Base-by-base conservation (phyloP, 768 basidiomycete species). In the Leccinum rimulosum region DNA sequence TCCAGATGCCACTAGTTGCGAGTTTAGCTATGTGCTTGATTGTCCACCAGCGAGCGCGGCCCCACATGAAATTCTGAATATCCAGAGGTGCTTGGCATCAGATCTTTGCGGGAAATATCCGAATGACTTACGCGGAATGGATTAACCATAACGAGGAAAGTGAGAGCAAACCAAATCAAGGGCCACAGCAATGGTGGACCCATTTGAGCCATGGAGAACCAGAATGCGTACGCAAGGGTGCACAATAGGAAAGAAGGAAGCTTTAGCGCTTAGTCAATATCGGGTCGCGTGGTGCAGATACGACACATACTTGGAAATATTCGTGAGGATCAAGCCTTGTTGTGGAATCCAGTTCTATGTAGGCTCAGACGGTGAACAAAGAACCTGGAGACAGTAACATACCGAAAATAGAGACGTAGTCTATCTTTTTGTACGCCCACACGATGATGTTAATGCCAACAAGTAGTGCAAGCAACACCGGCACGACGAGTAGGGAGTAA, bases 361-460 rank as follows among this genome's bases (percentile, higher is more conserved):
- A 12, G 10, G 28, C 17, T 7, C 7, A 59, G 35, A 12, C 4
- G 11, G 6, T 0, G n/a, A 50, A 33, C 12, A n/a, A 11, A n/a
- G 6, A n/a, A 6, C 0, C 25, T 30, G n/a, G 3, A 4, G 9
- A 25, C 10, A n/a, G 30, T 7, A n/a, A 68, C 80, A 31, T 61
- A 89, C 89, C 90, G 66, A 95, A 92, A 35, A 95, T 91, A 68
- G 96, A 94, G 4, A 87, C 82, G 66, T 95, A 96, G 68, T 98
- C 98, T 61, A 99, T 94, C 43, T 92, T 80, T 5, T 88, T 78
- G 7, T 75, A 73, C 0, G 84, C 79, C 88, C 91, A 99, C 0
- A 88, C 89, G 30, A 86, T 66, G 6, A 97, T 63, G 69, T 99
- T 96, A 25, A 91, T 57, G 27, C 91, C 91, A 55, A 99, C 84